Base-by-base conservation (phyloP, 306 rosid species). In the Potentilla sterilis region DNA sequence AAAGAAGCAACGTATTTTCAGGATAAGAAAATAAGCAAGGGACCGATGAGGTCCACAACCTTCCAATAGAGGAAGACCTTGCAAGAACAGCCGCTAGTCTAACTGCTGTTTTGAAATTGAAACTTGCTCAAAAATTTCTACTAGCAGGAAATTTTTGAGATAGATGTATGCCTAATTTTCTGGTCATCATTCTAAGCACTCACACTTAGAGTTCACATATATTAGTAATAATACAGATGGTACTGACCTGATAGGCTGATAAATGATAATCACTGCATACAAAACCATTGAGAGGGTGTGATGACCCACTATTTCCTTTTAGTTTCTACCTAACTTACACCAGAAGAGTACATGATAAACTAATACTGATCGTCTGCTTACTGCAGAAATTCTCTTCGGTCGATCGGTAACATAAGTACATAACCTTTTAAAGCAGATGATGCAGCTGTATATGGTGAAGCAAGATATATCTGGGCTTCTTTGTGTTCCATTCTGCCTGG, bases 401-500 rank as follows among this genome's bases (percentile, higher is more conserved):
- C n/a, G n/a, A n/a, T n/a, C n/a, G n/a, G n/a, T n/a, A n/a, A 97
- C 5, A 97, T 90, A 14, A 28, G 28, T 28, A 95, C 96, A 18
- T 78, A 88, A 55, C 99, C 97, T 3, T 97, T 92, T 87, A 92
- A 88, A 28, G 99, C 99, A 40, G 99, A 92, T 64, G 99, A 97
- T 7, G 99, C 99, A 8, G 99, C 96, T 14, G 99, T 95, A 73
- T 83, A 92, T 15, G 99, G 97, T 1, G 99, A 95, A 74, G 97
- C 98, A 75, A 92, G 87, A 76, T 92, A 95, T 77, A 95, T 84
- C 81, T 90, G 85, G 70, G 97, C 98, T 82, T 95, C 98, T 72
- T 79, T 92, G 85, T 95, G 98, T n/a, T 97, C 98, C 98, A 95
- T 95, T 83, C 97, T 82, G 3, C 98, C 98, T 0, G 96, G 98